Conservation (phyloP, 169 alveolate genomes). For the Plasmodium ovale region DNA sequence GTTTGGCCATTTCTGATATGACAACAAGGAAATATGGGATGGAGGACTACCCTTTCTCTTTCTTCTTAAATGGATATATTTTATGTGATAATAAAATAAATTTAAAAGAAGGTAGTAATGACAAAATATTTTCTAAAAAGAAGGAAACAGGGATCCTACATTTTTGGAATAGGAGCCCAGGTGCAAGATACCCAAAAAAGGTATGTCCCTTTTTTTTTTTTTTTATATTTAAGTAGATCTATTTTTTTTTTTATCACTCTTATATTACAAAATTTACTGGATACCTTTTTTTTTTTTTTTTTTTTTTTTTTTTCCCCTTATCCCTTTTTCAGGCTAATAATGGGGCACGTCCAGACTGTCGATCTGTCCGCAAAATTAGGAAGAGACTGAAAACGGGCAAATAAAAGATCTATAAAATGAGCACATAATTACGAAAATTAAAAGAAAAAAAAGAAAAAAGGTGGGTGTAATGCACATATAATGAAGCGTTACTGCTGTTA, state of each 20-base stretch:
- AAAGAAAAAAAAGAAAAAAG: too few species aligned
- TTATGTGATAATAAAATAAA: slow-evolving; percentile 27
- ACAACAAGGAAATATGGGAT: neutral
- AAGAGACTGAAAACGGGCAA: slow-evolving; percentile 74
- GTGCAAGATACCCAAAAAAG: slow-evolving; percentile 77
- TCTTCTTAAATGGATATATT: slow-evolving; percentile 25
- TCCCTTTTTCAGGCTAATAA: slow-evolving; percentile 49
- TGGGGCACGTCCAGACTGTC: slow-evolving; percentile 78
- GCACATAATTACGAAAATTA: too few species aligned
- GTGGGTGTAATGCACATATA: too few species aligned
- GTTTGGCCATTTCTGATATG: neutral
- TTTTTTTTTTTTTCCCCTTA: neutral
- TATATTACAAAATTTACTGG: neutral
- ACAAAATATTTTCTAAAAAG: neutral
- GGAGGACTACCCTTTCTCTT: slow-evolving; percentile 4
- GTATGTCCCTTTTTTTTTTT: slow-evolving; percentile 11
- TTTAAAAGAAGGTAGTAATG: neutral
- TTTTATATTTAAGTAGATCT: neutral
- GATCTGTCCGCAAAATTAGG: slow-evolving; percentile 74
- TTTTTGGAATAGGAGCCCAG: slow-evolving; percentile 77
- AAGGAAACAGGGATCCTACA: slow-evolving; percentile 4
- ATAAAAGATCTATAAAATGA: slow-evolving; percentile 8
- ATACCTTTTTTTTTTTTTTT: neutral
- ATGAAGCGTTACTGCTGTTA: too few species aligned
- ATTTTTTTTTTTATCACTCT: neutral